phyloP scores from a whole-genome alignment of 1,139 yeast species.

The Pneumocystis canis region DNA sequence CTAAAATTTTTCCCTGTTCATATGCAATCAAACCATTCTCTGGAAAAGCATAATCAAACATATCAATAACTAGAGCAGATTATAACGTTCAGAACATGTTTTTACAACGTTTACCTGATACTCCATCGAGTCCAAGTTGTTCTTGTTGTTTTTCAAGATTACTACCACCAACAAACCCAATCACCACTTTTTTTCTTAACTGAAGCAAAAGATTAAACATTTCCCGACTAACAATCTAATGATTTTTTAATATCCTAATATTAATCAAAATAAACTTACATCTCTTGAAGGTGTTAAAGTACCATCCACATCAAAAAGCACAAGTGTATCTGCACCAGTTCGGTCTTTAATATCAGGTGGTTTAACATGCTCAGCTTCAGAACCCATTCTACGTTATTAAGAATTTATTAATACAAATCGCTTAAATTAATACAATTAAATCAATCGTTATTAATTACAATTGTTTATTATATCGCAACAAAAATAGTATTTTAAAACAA shows the following conservation, averaged over 20 bases:
- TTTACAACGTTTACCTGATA: constrained; percentile 8
- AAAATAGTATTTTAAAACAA: background rate
- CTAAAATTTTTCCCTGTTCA: constrained; percentile 72
- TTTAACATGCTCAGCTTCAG: background rate
- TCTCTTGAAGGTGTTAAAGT: constrained; percentile 96
- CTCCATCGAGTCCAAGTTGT: constrained; percentile 61
- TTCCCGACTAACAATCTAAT: constrained; percentile 47
- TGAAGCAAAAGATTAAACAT: constrained; percentile 55
- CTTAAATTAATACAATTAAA: too few species aligned
- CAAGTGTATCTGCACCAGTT: constrained; percentile 31
- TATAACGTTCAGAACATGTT: constrained; percentile 24
- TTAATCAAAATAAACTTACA: constrained; percentile 16
- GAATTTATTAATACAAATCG: too few species aligned
- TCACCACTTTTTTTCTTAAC: constrained; percentile 77
- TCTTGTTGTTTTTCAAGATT: constrained; percentile 89
- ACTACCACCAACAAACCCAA: constrained; percentile 98
- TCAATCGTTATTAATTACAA: too few species aligned
- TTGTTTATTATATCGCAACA: background rate
- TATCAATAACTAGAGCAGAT: constrained; percentile 32
- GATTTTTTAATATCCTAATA: background rate
- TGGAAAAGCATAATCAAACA: constrained; percentile 89
- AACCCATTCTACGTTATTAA: background rate
- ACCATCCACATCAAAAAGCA: constrained; percentile 94
- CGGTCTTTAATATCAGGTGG: constrained; percentile 24
- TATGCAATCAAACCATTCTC: constrained; percentile 98